Evolutionary conservation across 192 early-diverging fungal species (phyloP), one percentile per base, ranked within the genome.

Genomic region (Coemansia sp.): DNA sequence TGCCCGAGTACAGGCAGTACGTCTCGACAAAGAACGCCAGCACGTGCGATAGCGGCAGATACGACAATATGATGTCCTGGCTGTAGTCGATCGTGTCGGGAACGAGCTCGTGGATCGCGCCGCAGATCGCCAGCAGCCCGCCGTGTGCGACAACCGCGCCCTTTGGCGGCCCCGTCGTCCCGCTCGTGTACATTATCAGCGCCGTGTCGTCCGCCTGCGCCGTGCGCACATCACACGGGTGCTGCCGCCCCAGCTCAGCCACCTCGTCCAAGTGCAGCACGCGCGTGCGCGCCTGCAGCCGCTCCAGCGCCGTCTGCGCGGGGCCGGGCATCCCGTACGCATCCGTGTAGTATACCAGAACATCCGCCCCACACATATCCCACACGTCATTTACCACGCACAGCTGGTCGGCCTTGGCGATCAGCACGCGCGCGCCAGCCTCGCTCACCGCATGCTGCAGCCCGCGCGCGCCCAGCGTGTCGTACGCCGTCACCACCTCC

Each of bases 101-200:
- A 19, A 75, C 67, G 18, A 83, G 57, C 44, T 67, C 56, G 44
- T 69, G 69, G 64, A 83, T 66, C 19, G 89, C 86, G 16, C 62
- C 64, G 60, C 83, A 68, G 4, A 79, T 58, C 54, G 95, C 85
- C 52, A 95, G 81, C 55, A 97, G 73, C 61, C 93, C 94, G 52
- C 80, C 67, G 66, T 98, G 93, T 46, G 87, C 83, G 9, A 98
- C 71, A 58, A 93, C 67, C 31, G 93, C 94, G 58, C 95, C 95
- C 72, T 95, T 95, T 44, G 96, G 95, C 73, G 86, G 86, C 21
- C 95, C 93, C 11, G 93, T 98, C n/a, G 87, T 88, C 32, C 95
- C 91, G 65, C 86, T 88, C 18, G 88, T 92, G 66, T 88, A 97
- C 93, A 97, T 94, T 59, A 97, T 91, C 91, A 60, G 89, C 83